A percentile compares a stretch with the other conserved stretches of the same genome.
phyloP scores from a whole-genome alignment of 441 rosid genomes.

The Pelargonium citronellum region DNA sequence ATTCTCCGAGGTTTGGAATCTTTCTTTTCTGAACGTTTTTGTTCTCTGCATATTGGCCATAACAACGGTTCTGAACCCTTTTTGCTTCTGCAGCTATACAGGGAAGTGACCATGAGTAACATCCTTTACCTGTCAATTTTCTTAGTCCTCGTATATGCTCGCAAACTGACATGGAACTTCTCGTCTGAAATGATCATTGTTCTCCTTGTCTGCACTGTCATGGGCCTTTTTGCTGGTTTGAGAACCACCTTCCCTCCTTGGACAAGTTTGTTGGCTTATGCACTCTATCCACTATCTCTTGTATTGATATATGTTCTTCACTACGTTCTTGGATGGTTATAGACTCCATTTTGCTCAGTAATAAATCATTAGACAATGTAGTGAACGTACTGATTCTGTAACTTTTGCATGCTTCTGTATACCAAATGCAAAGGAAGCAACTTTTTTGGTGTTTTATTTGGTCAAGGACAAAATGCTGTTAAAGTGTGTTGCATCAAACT shows the following conservation, averaged over 20 bases:
- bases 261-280: not conserved
- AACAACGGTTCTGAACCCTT: not conserved
- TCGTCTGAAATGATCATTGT: not conserved
- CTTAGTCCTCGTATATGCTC: not conserved
- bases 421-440: too few relatives aligned
- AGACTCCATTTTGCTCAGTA: not conserved
- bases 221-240: constrained; percentile 5
- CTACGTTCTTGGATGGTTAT: not conserved
- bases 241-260: constrained; percentile 5
- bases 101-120: constrained; percentile 4
- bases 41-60: too few relatives aligned
- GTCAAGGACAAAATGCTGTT: too few relatives aligned
- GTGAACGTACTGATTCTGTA: too few relatives aligned
- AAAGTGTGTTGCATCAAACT: too few relatives aligned
- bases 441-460: too few relatives aligned
- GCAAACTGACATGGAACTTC: not conserved
- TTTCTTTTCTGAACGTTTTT: not conserved
- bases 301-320: not conserved
- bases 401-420: too few relatives aligned
- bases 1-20: not conserved
- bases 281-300: not conserved
- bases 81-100: not conserved
- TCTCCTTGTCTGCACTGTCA: not conserved
- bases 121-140: not conserved
- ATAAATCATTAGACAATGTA: too few relatives aligned